A percentile compares a stretch with the other conserved stretches of the same genome.
phyloP scores from a whole-genome alignment of 1,139 yeast species.

The Saccharomyces hybrid region DNA sequence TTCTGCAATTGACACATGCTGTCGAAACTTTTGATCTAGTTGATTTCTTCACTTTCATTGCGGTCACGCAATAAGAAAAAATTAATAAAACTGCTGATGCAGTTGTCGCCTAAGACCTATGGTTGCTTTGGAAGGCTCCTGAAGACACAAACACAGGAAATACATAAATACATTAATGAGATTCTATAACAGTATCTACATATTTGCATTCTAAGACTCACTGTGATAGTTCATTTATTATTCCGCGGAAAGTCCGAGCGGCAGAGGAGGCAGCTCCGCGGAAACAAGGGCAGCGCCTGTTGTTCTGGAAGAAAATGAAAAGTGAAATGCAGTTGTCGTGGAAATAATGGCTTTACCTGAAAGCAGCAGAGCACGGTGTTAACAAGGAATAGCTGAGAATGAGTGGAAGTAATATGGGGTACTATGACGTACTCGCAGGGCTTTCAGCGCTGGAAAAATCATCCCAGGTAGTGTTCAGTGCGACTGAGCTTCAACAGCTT shows the following conservation, averaged over 20 bases:
- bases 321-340: not conserved
- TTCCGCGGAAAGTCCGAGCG: not conserved
- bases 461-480: slow-evolving; percentile 22
- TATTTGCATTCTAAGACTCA: not conserved
- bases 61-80: not conserved
- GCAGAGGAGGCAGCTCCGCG: not conserved
- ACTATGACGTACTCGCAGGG: slow-evolving; percentile 27
- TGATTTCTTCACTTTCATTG: not conserved
- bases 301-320: not conserved
- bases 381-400: not conserved
- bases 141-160: not conserved
- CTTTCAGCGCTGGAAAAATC: slow-evolving; percentile 27
- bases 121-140: not conserved
- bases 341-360: not conserved
- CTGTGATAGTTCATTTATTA: not conserved
- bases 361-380: not conserved
- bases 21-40: slow-evolving; percentile 31
- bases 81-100: not conserved
- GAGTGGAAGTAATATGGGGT: slow-evolving; percentile 9
- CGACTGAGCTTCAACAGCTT: slow-evolving; percentile 22
- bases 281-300: not conserved
- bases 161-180: not conserved
- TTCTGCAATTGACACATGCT: slow-evolving; percentile 57
- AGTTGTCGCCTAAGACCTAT: not conserved
- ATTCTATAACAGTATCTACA: not conserved